These are phyloP conservation scores for Panaeolus papilionaceus DNA, from an alignment of 768 basidiomycete genomes.

Conservation along the genomic window DNA sequence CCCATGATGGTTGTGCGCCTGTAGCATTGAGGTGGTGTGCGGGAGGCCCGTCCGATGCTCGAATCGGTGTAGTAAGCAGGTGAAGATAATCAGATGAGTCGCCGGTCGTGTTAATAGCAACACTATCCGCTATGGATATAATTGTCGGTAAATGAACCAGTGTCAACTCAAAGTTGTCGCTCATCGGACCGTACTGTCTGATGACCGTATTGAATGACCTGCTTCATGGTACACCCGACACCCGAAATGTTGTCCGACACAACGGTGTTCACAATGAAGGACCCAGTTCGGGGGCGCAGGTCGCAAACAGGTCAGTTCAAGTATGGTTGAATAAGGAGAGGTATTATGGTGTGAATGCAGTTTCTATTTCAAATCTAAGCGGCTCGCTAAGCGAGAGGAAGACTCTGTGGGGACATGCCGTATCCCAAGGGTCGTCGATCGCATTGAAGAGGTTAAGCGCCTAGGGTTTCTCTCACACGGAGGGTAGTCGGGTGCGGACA, in stretches of 20 bases:
- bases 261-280: background rate
- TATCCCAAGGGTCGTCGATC: constrained; percentile 6
- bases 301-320: background rate
- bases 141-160: background rate
- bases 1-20: background rate
- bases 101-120: background rate
- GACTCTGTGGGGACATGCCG: constrained; percentile 2
- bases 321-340: background rate
- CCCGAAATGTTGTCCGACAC: background rate
- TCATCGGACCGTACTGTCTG: constrained; percentile 12
- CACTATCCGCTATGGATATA: background rate
- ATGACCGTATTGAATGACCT: background rate
- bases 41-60: constrained; percentile 4
- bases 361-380: constrained; percentile 2
- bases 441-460: constrained; percentile 6
- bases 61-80: background rate
- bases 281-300: background rate
- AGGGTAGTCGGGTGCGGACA: background rate
- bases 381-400: constrained; percentile 10
- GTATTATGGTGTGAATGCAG: background rate
- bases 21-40: background rate
- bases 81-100: background rate
- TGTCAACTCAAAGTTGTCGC: background rate
- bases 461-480: background rate
- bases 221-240: constrained; percentile 4